These are phyloP conservation scores for Leccinum olivaceopallidum DNA, from an alignment of 768 basidiomycete species.

Conservation along the genomic window DNA sequence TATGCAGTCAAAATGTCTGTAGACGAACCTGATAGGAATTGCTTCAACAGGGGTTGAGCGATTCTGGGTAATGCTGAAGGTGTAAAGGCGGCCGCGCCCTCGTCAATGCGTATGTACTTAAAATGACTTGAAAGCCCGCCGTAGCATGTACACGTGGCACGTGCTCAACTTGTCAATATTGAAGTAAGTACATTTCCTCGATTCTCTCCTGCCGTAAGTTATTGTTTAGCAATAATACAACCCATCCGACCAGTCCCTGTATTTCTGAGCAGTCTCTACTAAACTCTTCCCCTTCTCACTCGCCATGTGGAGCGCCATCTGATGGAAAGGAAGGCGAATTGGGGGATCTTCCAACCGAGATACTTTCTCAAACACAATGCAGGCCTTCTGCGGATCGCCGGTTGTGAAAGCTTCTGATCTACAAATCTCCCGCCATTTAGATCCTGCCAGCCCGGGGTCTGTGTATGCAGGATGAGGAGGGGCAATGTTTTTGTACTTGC, in stretches of 20 bases:
- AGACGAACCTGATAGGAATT: constrained; percentile 5
- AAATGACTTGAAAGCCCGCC: not conserved
- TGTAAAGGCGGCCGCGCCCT: not conserved
- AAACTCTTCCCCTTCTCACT: constrained; percentile 16
- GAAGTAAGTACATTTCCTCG: too few relatives aligned
- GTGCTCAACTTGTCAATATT: not conserved
- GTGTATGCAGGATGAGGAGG: constrained; percentile 21
- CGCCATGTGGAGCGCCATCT: not conserved
- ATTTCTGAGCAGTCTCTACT: constrained; percentile 17
- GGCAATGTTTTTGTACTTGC: not conserved
- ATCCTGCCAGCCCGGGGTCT: constrained; percentile 8
- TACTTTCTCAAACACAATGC: constrained; percentile 20
- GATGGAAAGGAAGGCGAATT: constrained; percentile 23
- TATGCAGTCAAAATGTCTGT: not conserved
- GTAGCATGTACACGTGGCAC: not conserved
- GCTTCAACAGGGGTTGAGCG: not conserved
- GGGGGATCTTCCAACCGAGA: constrained; percentile 25
- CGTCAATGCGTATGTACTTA: not conserved
- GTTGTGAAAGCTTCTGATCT: not conserved
- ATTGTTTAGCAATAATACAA: constrained; percentile 10
- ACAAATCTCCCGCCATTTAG: constrained; percentile 5
- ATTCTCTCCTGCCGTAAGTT: not conserved
- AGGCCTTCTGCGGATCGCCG: constrained; percentile 25
- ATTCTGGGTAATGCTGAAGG: not conserved
- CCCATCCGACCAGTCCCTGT: constrained; percentile 26